Evolutionary conservation across 1,284 basidiomycete species (phyloP), one percentile per base, ranked within the genome.

Genomic region (Melampsora larici-populina): DNA sequence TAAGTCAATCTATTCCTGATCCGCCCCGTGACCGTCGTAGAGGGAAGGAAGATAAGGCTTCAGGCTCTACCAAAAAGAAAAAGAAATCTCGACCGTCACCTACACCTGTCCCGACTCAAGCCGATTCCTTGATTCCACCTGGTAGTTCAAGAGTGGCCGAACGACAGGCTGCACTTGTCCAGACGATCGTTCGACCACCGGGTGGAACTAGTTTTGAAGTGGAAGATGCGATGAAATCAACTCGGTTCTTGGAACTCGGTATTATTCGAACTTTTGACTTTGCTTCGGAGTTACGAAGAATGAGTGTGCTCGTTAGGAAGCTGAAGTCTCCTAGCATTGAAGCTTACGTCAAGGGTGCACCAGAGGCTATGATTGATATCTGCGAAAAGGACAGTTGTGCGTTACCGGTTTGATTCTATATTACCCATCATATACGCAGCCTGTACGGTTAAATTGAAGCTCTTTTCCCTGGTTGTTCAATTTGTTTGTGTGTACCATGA

Each of bases 201-300:
- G 97, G 95, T 8, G 92, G 90, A 79, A 91, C 90, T 46, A 78
- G 58, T 24, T 78, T 78, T 51, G 75, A 78, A 33, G 49, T 78
- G 24, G 75, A 78, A 70, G 75, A 78, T 55, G 75, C 75, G 13
- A 26, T 79, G n/a, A 81, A 96, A 90, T 93, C 93, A 81, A 93
- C 95, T 0, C 92, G 97, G 84, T 98, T 97, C 85, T 86, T 99
- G 33, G 97, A 99, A 84, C 86, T 98, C 70, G 97, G 97, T 55
- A 96, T 99, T 36, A 93, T 99, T 79, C 88, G 95, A 51, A 94
- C 92, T 0, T 99, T 97, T 82, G 97, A 99, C 83, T 99, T 99
- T 82, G 93, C 96, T 3, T 97, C 95, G 1, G 87, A 92, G 6
- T 87, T 99, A 26, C 89, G 97, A 48, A 87, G 97, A 70, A 99